Conservation (phyloP, 1,139 yeast genomes). For the Geotrichum reessii region DNA sequence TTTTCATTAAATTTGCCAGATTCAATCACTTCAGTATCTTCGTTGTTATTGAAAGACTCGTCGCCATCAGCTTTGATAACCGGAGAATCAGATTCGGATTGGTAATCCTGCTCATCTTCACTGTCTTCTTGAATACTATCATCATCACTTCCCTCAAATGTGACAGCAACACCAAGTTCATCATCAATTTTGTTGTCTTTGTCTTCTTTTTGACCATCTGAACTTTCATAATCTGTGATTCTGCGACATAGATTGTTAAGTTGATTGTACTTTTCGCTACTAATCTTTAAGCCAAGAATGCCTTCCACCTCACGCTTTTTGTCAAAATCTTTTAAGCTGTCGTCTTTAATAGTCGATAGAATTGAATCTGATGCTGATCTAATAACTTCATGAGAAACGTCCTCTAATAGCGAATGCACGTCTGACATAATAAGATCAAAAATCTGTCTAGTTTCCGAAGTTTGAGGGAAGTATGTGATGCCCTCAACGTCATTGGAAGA, state of each 20-base stretch:
- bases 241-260: slow-evolving; percentile 47
- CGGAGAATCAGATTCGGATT: slow-evolving; percentile 25
- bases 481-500: slow-evolving; percentile 32
- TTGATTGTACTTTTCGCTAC: slow-evolving; percentile 48
- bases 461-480: slow-evolving; percentile 49
- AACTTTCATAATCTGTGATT: slow-evolving; percentile 51
- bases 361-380: slow-evolving; percentile 60
- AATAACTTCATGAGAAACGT: slow-evolving; percentile 52
- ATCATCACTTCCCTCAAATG: slow-evolving; percentile 42
- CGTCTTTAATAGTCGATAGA: slow-evolving; percentile 54
- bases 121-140: slow-evolving; percentile 36
- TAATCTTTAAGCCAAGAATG: slow-evolving; percentile 44
- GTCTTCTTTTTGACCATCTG: slow-evolving; percentile 32
- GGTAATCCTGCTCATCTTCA: slow-evolving; percentile 33
- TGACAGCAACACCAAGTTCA: slow-evolving; percentile 45
- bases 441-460: slow-evolving; percentile 40
- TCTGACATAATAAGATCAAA: slow-evolving; percentile 48
- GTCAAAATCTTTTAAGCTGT: slow-evolving; percentile 39
- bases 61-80: slow-evolving; percentile 36
- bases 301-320: slow-evolving; percentile 42
- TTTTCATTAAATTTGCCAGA: slow-evolving; percentile 28
- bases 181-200: slow-evolving; percentile 30
- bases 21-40: slow-evolving; percentile 33
- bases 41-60: slow-evolving; percentile 25
- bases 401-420: slow-evolving; percentile 48